These are phyloP conservation scores for Nothomitra cinnamomea DNA, from an alignment of 2,329 filamentous ascomycete species.

Conservation along the genomic window DNA sequence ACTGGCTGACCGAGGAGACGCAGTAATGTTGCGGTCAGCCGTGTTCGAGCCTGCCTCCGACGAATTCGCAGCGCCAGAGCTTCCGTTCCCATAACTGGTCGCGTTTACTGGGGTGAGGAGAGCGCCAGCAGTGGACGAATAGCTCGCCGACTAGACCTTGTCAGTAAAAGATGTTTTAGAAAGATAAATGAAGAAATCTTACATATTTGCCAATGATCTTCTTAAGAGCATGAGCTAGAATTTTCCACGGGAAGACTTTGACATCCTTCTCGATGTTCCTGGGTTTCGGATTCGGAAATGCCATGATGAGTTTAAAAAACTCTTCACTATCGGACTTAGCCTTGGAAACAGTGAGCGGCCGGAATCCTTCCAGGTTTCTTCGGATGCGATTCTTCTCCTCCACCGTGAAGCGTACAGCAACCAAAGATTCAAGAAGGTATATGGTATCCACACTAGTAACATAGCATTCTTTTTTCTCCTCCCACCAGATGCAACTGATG, in stretches of 20 bases:
- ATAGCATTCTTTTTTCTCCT: slow-evolving; percentile 75
- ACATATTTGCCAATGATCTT: slow-evolving; percentile 98
- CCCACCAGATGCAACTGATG: slow-evolving; percentile 96
- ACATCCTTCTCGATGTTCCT: slow-evolving; percentile 98
- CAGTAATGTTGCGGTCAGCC: slow-evolving; percentile 28
- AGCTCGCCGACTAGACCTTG: slow-evolving; percentile 43
- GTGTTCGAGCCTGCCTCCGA: slow-evolving; percentile 24
- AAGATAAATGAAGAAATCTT: slow-evolving; percentile 22
- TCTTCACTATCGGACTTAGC: slow-evolving; percentile 82
- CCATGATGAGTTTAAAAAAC: slow-evolving; percentile 99
- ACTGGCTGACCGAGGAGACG: slow-evolving; percentile 31
- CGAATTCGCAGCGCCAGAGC: slow-evolving; percentile 13
- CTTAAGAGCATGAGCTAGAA: slow-evolving; percentile 70
- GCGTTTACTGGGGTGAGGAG: slow-evolving; percentile 18
- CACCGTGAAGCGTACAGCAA: slow-evolving; percentile 74
- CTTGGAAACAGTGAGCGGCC: slow-evolving; percentile 85
- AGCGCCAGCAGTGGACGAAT: slow-evolving; percentile 44
- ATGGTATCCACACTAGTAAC: slow-evolving; percentile 97
- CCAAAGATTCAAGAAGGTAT: slow-evolving; percentile 77
- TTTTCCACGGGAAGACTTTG: slow-evolving; percentile 96
- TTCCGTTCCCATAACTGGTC: slow-evolving; percentile 19
- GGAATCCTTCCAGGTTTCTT: slow-evolving; percentile 86
- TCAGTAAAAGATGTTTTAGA: slow-evolving; percentile 8
- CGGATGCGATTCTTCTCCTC: slow-evolving; percentile 98
- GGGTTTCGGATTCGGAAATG: slow-evolving; percentile 84